Evolutionary conservation across 345 rosid species (phyloP).

Genomic region (Syzygium oleosum): DNA sequence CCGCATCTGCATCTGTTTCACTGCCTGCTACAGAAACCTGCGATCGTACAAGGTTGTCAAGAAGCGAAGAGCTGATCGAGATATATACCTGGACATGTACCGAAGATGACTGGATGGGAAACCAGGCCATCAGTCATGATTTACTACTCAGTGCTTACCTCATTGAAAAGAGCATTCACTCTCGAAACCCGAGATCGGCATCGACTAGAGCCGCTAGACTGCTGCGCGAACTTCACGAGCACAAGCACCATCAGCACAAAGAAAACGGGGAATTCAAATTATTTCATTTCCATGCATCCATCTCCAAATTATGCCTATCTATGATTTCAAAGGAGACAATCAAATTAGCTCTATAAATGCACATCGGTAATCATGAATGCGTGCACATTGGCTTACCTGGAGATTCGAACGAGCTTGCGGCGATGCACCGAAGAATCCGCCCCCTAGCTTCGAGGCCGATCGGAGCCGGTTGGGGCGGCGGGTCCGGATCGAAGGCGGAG

Average conservation of each 20-base stretch:
- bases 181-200: not conserved
- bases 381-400: not conserved
- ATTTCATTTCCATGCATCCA: not conserved
- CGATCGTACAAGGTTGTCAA: not conserved
- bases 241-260: not conserved
- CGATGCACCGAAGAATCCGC: accelerated
- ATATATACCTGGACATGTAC: not conserved
- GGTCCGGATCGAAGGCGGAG: not conserved
- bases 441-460: not conserved
- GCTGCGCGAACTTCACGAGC: not conserved
- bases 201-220: not conserved
- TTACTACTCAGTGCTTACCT: not conserved
- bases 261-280: not conserved
- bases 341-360: too few relatives aligned
- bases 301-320: not conserved
- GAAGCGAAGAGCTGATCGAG: not conserved
- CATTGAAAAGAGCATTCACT: not conserved
- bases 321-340: too few relatives aligned
- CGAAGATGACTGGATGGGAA: not conserved
- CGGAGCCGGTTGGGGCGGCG: not conserved
- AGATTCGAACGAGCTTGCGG: not conserved
- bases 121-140: not conserved
- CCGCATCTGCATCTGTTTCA: not conserved
- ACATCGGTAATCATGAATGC: too few relatives aligned
- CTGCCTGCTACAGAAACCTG: not conserved